Conservation (phyloP, 805 yeast species). For the Saturnispora mendoncae region DNA sequence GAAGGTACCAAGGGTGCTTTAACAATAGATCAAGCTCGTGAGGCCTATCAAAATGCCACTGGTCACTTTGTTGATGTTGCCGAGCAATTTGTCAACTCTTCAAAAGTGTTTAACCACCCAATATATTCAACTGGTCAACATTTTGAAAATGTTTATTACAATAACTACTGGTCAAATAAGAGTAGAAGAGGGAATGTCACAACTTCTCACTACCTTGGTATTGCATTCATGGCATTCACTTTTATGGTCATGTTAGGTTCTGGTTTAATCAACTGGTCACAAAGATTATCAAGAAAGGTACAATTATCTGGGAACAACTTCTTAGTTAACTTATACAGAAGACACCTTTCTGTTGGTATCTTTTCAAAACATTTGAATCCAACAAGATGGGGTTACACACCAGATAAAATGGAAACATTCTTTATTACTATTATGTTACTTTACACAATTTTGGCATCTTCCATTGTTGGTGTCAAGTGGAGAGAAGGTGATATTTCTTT, state of each 20-base stretch:
- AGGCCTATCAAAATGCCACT: conserved; percentile 35
- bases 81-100: conserved; percentile 24
- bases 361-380: conserved; percentile 18
- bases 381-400: conserved; percentile 30
- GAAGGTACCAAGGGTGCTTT: conserved; percentile 18
- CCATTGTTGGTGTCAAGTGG: conserved; percentile 20
- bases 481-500: conserved; percentile 20
- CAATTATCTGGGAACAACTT: conserved; percentile 26
- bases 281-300: conserved; percentile 32
- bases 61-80: conserved; percentile 25
- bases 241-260: conserved; percentile 35
- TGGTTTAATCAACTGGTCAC: conserved; percentile 34
- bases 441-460: conserved; percentile 15
- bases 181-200: conserved; percentile 30
- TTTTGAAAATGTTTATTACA: conserved; percentile 19
- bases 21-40: conserved; percentile 28
- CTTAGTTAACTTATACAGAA: conserved; percentile 22
- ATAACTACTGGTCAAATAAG: conserved; percentile 21
- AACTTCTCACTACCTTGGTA: conserved; percentile 38
- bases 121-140: conserved; percentile 19
- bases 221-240: conserved; percentile 43
- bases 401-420: conserved; percentile 44
- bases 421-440: conserved; percentile 33
- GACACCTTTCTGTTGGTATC: conserved; percentile 20
- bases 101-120: conserved; percentile 30